Base-by-base conservation (phyloP, 805 yeast genomes). In the Yarrowia deformans region DNA sequence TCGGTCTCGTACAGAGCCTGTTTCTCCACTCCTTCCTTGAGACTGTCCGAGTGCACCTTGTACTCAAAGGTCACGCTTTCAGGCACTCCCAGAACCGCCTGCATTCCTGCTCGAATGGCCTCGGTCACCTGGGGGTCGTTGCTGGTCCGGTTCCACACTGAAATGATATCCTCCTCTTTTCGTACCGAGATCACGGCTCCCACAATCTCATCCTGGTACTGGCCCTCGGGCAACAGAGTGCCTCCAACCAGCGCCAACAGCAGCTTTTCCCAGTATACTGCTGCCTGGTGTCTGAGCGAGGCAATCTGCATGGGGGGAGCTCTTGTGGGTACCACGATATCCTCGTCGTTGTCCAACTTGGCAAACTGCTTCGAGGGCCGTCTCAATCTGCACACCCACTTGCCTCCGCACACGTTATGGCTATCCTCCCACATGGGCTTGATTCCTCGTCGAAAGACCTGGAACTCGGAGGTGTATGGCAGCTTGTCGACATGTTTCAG, bases 371-470 rank as follows among this genome's bases (percentile, higher is more conserved):
- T 73, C 18, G 69, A 56, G 13, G 73, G 73, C 32, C 85, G 78
- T 73, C 79, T 76, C 72, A 86, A 82, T 71, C 87, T 79, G 72
- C 86, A 83, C 19, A 84, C 82, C 89, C 89, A 87, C 72, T 89
- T 79, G 1, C 91, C 90, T 45, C 90, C 90, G 66, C 81, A 79
- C 70, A 83, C 77, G 74, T 87, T 87, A 63, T 82, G 79, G 9
- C 88, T 87, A 74, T 88, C 90, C 74, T 87, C 90, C 90, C 91
- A 87, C 61, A 86, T 84, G 12, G 91, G 91, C 72, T 84, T 84
- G 45, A 87, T 81, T 1, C 88, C 89, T 40, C 82, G 78, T 72
- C 86, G 86, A 78, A 88, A 88, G 10, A 88, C 76, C 70, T 86
- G 84, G 68, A 84, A 80, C 74, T 87, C 89, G 34, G 86, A 80